Evolutionary conservation across 208 protist genomes (phyloP), one percentile per base, ranked within the genome.

Genomic region (Trypanosomatidae sp.): DNA sequence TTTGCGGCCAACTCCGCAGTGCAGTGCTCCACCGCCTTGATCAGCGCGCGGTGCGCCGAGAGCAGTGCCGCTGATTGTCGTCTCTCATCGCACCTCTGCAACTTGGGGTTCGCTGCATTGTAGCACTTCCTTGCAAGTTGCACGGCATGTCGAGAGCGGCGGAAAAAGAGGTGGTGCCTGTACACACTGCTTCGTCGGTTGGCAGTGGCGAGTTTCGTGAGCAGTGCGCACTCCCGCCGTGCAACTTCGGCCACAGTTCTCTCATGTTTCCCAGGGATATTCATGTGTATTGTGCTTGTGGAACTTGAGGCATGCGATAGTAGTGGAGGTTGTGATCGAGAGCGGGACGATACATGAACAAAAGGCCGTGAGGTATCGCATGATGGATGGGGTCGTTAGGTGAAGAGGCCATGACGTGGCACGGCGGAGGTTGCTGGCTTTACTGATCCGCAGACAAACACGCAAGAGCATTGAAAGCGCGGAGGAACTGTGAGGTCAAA

Each of bases 91-190:
- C 33, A 33, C 33, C 39, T 47, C 44, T 56, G 46, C 25, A 22
- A 65, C 25, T 39, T 50, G 13, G 19, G 4, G 13, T 8, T 50
- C 19, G 52, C 66, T 28, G 62, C 62, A 0, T 12, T 58, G 52
- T 71, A 79, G 47, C 74, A 79, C 62, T 74, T 80, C 25, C 62
- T 75, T 15, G 69, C 69, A 22, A 80, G 55, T 19, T 56, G 13
- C 53, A 52, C 25, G 15, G 69, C 75, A 39, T 80, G 82, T 7
- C 76, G 36, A 28, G 77, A 72, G n/a, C 58, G 65, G n/a, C 75
- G 78, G 66, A 82, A 86, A 62, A 91, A 91, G 19, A 62, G 19
- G 68, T 91, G 87, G 56, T 91, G 87, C 28, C 87, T 64, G 68
- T 91, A 89, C 46, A 89, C 79, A 17, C 71, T 77, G 41, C 64